phyloP scores from a whole-genome alignment of 306 rosid genomes.

The Oxytropis ochrocephala region DNA sequence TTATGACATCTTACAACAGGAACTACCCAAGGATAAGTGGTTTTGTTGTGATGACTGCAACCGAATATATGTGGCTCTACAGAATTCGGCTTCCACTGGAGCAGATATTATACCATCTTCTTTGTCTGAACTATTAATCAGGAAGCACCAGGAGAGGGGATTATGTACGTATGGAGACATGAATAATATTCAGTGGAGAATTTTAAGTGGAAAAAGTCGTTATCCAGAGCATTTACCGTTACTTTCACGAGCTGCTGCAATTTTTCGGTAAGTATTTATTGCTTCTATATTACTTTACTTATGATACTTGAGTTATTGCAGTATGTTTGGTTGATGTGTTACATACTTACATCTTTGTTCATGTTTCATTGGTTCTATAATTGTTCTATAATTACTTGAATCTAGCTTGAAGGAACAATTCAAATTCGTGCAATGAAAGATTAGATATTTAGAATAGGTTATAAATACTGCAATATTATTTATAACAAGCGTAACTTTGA shows the following conservation, averaged over 20 bases:
- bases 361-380: not conserved
- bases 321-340: not conserved
- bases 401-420: not conserved
- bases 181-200: constrained; percentile 76
- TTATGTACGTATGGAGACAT: constrained; percentile 39
- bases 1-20: constrained; percentile 39
- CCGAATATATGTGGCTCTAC: constrained; percentile 62
- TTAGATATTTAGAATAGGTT: not conserved
- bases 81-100: constrained; percentile 61
- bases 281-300: not conserved
- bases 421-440: not conserved
- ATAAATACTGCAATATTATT: not conserved
- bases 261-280: constrained; percentile 71
- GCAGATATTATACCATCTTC: constrained; percentile 55
- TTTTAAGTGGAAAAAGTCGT: constrained; percentile 93
- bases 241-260: constrained; percentile 91
- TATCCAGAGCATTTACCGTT: constrained; percentile 82
- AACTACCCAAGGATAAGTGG: constrained; percentile 98
- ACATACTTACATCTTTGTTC: not conserved
- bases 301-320: not conserved
- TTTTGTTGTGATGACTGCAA: constrained; percentile 88
- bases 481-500: not conserved
- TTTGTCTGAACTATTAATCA: constrained; percentile 44
- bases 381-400: no score
- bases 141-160: constrained; percentile 77